These are phyloP conservation scores for Pelargonium citronellum DNA, from an alignment of 441 rosid species.

Conservation along the genomic window DNA sequence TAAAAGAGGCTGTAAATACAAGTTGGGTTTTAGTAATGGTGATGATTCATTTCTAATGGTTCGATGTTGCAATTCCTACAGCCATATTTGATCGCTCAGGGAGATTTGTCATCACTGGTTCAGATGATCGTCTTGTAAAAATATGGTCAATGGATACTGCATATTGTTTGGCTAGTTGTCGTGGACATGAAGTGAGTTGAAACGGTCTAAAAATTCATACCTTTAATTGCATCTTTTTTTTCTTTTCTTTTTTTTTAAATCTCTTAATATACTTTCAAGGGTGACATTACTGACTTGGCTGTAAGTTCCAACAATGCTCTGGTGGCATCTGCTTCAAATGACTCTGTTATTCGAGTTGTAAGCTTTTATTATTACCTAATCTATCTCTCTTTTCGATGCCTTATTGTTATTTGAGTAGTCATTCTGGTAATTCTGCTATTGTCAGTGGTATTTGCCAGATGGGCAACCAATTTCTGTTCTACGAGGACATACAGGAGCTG, in stretches of 20 bases:
- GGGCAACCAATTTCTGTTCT: slow-evolving; percentile 89
- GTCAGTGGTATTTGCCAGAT: slow-evolving; percentile 98
- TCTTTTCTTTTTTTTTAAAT: slow-evolving; percentile 18
- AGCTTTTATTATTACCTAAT: slow-evolving; percentile 32
- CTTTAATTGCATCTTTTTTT: slow-evolving; percentile 14
- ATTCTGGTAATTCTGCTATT: slow-evolving; percentile 26
- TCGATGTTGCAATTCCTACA: slow-evolving; percentile 37
- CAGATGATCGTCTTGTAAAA: slow-evolving; percentile 98
- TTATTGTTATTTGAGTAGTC: background rate
- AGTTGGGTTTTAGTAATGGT: background rate
- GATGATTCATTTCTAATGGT: slow-evolving; percentile 10
- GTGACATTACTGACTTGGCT: slow-evolving; percentile 98
- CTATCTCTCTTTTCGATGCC: slow-evolving; percentile 4
- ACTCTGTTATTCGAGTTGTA: slow-evolving; percentile 88
- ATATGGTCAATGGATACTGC: slow-evolving; percentile 99
- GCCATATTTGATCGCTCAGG: slow-evolving; percentile 95
- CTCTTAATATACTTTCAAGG: slow-evolving; percentile 41
- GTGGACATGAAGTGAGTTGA: slow-evolving; percentile 94
- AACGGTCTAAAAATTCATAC: slow-evolving; percentile 23
- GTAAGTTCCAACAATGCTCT: slow-evolving; percentile 86
- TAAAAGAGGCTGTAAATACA: background rate
- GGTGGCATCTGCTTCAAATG: slow-evolving; percentile 98
- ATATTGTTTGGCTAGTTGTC: slow-evolving; percentile 96
- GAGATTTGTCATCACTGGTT: slow-evolving; percentile 94
- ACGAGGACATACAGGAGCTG: slow-evolving; percentile 93